These are phyloP conservation scores for Auricularia cornea DNA, from an alignment of 768 basidiomycete species.

Conservation along the genomic window DNA sequence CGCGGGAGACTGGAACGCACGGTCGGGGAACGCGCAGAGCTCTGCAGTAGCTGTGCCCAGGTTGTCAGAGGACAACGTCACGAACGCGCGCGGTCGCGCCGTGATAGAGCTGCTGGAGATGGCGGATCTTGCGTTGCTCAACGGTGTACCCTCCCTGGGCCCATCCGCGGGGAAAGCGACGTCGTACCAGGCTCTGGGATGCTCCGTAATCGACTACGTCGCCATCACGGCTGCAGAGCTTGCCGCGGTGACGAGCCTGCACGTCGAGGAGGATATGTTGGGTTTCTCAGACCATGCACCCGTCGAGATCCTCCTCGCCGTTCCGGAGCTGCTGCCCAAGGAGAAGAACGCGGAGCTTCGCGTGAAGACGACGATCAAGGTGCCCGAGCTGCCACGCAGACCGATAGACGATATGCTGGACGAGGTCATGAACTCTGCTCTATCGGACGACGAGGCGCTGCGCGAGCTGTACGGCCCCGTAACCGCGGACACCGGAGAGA, in stretches of 20 bases:
- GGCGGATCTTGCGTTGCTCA: too few relatives aligned
- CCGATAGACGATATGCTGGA: neutral
- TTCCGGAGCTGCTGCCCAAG: neutral
- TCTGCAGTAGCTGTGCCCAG: neutral
- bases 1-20: neutral
- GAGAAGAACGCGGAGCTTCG: too few relatives aligned
- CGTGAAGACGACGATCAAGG: neutral
- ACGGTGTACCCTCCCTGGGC: too few relatives aligned
- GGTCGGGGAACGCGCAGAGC: neutral
- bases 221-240: too few relatives aligned
- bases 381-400: neutral
- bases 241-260: neutral
- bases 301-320: neutral
- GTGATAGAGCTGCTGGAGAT: too few relatives aligned
- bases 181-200: too few relatives aligned
- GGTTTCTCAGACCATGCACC: neutral
- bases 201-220: too few relatives aligned
- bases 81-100: too few relatives aligned
- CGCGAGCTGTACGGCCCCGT: neutral
- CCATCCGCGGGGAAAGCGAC: too few relatives aligned
- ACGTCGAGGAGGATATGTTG: neutral
- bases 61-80: neutral
- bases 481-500: neutral
- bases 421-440: neutral
- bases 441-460: neutral